Percentiles rank a stretch among this genome's conserved stretches.
Evolutionary conservation across 306 rosid species (phyloP).

Genomic region (Sesbania bispinosa): DNA sequence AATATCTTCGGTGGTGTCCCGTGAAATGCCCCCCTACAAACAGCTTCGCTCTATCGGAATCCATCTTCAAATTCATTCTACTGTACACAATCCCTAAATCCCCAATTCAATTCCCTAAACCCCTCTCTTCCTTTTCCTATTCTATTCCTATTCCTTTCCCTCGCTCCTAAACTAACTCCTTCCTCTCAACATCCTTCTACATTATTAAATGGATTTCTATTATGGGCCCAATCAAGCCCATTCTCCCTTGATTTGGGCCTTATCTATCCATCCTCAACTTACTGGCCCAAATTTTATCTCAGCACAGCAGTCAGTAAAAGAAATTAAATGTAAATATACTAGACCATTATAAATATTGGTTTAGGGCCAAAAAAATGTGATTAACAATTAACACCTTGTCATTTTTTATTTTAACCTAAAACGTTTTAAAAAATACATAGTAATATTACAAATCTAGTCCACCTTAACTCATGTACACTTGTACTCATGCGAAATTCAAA

Average conservation of each 20-base stretch:
- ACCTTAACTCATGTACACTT: too few relatives aligned
- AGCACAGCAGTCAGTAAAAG: too few relatives aligned
- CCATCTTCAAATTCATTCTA: conserved; percentile 38
- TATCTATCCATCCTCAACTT: neutral
- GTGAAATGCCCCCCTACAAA: conserved; percentile 61
- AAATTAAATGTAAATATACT: too few relatives aligned
- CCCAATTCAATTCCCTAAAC: conserved; percentile 40
- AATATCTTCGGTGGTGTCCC: conserved; percentile 50
- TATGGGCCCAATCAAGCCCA: neutral
- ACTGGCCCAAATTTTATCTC: neutral
- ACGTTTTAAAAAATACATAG: too few relatives aligned
- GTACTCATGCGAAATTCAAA: too few relatives aligned
- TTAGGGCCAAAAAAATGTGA: too few relatives aligned
- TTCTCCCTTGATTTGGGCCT: neutral
- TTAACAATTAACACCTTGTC: too few relatives aligned
- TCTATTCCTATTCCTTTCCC: neutral
- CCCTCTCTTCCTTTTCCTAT: neutral
- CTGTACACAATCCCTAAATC: conserved; percentile 46
- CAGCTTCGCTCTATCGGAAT: conserved; percentile 52
- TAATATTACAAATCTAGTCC: too few relatives aligned
- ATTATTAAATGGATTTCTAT: neutral
- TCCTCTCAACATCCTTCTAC: too few relatives aligned
- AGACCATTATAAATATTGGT: too few relatives aligned
- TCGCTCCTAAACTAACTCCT: neutral
- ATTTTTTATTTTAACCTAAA: too few relatives aligned